Evolutionary conservation across 306 rosid genomes (phyloP).

Genomic region (Astragalus membranaceus): DNA sequence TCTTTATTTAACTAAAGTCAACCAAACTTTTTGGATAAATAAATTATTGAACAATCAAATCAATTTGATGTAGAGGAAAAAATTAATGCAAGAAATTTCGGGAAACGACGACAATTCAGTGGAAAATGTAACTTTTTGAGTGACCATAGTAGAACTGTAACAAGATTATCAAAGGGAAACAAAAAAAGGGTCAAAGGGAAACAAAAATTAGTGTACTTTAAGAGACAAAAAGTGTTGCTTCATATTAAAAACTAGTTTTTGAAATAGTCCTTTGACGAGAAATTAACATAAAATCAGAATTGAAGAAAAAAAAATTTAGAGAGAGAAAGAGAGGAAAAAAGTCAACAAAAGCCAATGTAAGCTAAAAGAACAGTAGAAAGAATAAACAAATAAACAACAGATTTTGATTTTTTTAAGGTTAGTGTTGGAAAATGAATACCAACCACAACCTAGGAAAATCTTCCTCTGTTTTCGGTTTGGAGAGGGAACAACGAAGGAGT

Average conservation of each 20-base stretch:
- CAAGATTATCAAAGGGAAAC: not conserved
- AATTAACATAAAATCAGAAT: too few species aligned
- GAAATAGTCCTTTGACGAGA: too few species aligned
- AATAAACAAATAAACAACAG: too few species aligned
- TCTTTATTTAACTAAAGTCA: conserved; percentile 27
- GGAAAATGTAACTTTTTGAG: not conserved
- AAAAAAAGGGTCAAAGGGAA: too few species aligned
- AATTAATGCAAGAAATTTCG: not conserved
- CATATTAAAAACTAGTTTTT: not conserved
- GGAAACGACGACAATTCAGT: not conserved
- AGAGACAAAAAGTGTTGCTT: conserved; percentile 7
- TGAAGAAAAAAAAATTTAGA: too few species aligned
- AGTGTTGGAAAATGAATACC: too few species aligned
- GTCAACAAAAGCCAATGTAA: too few species aligned
- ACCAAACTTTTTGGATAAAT: conserved; percentile 16
- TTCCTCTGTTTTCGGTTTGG: not conserved
- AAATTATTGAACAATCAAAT: not conserved
- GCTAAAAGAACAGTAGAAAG: too few species aligned
- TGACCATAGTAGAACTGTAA: not conserved
- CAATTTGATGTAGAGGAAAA: not conserved
- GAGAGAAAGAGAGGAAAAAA: too few species aligned
- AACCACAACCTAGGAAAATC: too few species aligned
- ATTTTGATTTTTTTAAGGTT: too few species aligned
- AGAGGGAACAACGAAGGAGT: not conserved
- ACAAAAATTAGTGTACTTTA: not conserved